These are phyloP conservation scores for Lunularia cruciata DNA, from an alignment of 225 moss, liverwort and hornwort genomes.

Conservation along the genomic window DNA sequence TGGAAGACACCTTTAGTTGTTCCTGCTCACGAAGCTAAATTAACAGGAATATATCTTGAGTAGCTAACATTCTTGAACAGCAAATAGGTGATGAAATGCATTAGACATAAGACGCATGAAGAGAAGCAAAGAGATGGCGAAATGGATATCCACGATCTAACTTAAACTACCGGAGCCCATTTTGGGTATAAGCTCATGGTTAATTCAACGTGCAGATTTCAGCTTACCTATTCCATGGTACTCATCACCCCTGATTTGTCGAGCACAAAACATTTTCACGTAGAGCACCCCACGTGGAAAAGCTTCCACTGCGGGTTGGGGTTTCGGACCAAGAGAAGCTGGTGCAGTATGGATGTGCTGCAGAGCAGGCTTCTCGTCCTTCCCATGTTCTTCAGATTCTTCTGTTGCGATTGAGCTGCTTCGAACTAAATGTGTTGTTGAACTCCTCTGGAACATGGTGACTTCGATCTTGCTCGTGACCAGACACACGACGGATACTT, in stretches of 20 bases:
- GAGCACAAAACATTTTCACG: conserved; percentile 22
- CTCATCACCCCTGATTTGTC: conserved; percentile 22
- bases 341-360: conserved; percentile 7
- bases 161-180: no score
- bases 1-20: no score
- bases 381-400: neutral
- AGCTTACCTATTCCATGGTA: conserved; percentile 17
- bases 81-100: no score
- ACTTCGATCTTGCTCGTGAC: neutral
- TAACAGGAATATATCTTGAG: no score
- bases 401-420: neutral
- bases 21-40: no score
- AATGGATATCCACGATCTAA: no score
- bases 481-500: neutral
- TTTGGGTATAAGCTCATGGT: no score
- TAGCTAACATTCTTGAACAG: no score
- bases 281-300: conserved; percentile 23
- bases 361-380: neutral
- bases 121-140: no score
- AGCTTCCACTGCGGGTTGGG: conserved; percentile 4
- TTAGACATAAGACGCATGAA: no score
- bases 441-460: conserved; percentile 18
- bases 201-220: no score
- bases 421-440: conserved; percentile 20
- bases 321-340: neutral